Percentiles rank a stretch among this genome's conserved stretches.
phyloP scores from a whole-genome alignment of 2,329 filamentous ascomycete genomes.

The Hysterium pulicare region DNA sequence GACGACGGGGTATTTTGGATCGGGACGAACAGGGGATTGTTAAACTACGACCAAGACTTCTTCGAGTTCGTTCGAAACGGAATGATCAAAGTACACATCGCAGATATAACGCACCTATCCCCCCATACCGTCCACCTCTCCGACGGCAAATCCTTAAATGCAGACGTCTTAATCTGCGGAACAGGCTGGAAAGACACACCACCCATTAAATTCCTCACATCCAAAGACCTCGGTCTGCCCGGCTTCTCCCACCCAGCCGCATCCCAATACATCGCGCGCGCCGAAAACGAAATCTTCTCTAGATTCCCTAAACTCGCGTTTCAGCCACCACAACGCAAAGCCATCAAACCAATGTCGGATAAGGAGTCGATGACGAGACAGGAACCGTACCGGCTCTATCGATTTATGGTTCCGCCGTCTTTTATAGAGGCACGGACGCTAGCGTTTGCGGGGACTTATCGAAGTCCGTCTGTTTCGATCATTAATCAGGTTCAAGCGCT shows the following conservation, averaged over 20 bases:
- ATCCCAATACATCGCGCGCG: conserved; percentile 20
- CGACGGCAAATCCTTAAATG: conserved; percentile 41
- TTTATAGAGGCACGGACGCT: conserved; percentile 32
- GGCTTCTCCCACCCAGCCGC: conserved; percentile 9
- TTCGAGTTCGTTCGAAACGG: conserved; percentile 55
- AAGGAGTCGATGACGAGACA: conserved; percentile 4
- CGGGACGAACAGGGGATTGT: conserved; percentile 54
- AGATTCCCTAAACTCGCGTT: conserved; percentile 53
- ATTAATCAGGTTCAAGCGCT: conserved; percentile 38
- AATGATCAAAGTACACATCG: conserved; percentile 53
- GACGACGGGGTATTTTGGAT: conserved; percentile 50
- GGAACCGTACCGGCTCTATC: conserved; percentile 43
- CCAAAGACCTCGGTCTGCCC: conserved; percentile 24
- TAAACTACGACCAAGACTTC: conserved; percentile 58
- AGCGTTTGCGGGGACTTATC: conserved; percentile 40
- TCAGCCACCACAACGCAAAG: conserved; percentile 41
- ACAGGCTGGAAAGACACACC: conserved; percentile 58
- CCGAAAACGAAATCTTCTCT: conserved; percentile 51
- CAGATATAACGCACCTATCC: conserved; percentile 52
- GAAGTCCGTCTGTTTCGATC: conserved; percentile 34
- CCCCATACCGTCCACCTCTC: conserved; percentile 48
- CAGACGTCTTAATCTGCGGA: conserved; percentile 52
- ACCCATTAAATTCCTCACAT: conserved; percentile 48
- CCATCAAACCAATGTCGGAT: conserved; percentile 9
- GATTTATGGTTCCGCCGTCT: conserved; percentile 41